These are phyloP conservation scores for Lablab purpureus DNA, from an alignment of 306 rosid species.

Conservation along the genomic window DNA sequence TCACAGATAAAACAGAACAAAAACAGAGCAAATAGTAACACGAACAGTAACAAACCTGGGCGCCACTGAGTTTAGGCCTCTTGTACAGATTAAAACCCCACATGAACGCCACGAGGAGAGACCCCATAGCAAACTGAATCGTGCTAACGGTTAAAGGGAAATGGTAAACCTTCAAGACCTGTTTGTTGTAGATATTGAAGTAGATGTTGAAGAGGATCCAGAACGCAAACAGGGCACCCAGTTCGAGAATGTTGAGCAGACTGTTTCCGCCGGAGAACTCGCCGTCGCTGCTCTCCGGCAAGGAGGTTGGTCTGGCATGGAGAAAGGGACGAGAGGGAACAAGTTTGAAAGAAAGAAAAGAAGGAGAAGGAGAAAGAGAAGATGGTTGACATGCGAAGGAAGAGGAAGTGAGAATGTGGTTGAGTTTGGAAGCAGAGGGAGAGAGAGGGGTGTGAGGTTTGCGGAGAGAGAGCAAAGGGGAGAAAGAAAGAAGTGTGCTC, in stretches of 20 bases:
- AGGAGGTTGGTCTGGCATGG: slow-evolving; percentile 63
- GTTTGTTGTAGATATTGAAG: slow-evolving; percentile 94
- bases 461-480: slow-evolving; percentile 42
- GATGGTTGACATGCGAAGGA: slow-evolving; percentile 56
- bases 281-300: slow-evolving; percentile 61
- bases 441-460: slow-evolving; percentile 43
- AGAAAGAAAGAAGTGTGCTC: slow-evolving; percentile 60
- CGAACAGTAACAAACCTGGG: slow-evolving; percentile 65
- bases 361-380: slow-evolving; percentile 39
- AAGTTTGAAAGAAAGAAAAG: slow-evolving; percentile 54
- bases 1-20: neutral
- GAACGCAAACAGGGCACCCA: slow-evolving; percentile 72
- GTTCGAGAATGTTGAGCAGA: slow-evolving; percentile 62
- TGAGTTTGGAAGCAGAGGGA: slow-evolving; percentile 42
- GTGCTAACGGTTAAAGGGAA: slow-evolving; percentile 75
- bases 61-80: slow-evolving; percentile 68
- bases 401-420: slow-evolving; percentile 9
- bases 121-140: slow-evolving; percentile 77
- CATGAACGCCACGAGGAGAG: slow-evolving; percentile 71
- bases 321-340: slow-evolving; percentile 45
- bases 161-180: slow-evolving; percentile 86
- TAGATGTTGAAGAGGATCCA: slow-evolving; percentile 92
- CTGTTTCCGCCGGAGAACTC: slow-evolving; percentile 19
- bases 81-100: slow-evolving; percentile 86
- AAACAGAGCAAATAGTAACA: slow-evolving; percentile 23